Evolutionary conservation across 106 monocot genomes (phyloP).

Genomic region (Acorus calamus): DNA sequence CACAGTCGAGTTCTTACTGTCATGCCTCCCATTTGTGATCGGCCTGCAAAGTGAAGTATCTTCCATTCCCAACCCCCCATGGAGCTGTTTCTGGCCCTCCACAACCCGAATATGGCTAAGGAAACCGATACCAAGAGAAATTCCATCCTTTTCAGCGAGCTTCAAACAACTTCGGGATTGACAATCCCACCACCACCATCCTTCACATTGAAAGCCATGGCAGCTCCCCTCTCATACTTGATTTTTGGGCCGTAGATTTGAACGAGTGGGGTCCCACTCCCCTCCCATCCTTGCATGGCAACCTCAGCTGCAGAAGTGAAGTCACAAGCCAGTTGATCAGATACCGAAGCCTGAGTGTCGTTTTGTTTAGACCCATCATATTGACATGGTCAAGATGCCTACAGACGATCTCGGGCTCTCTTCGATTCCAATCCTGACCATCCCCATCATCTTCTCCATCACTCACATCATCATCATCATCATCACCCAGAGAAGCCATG

Average conservation of each 20-base stretch:
- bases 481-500: conserved; percentile 7
- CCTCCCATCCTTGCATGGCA: conserved; percentile 29
- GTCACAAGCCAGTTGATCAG: conserved; percentile 89
- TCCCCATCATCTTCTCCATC: conserved; percentile 43
- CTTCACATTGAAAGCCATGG: conserved; percentile 90
- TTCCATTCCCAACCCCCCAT: conserved; percentile 21
- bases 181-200: conserved; percentile 33
- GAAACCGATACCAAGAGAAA: conserved; percentile 74
- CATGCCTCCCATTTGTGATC: conserved; percentile 33
- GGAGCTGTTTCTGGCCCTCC: conserved; percentile 31
- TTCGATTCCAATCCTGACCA: conserved; percentile 36
- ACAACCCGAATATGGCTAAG: conserved; percentile 61
- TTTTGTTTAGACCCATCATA: conserved; percentile 82
- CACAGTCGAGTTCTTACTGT: conserved; percentile 31
- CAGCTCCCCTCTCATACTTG: conserved; percentile 80
- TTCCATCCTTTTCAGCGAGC: conserved; percentile 73
- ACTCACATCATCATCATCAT: conserved; percentile 4
- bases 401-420: conserved; percentile 77
- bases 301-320: conserved; percentile 66
- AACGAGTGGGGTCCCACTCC: conserved; percentile 36
- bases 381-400: conserved; percentile 89
- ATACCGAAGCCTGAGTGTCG: conserved; percentile 55
- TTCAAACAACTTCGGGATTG: conserved; percentile 72
- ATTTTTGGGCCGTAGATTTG: conserved; percentile 89
- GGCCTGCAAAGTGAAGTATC: conserved; percentile 30